Evolutionary conservation across 1,284 basidiomycete species (phyloP).

Genomic region (Kwoniella shivajii): DNA sequence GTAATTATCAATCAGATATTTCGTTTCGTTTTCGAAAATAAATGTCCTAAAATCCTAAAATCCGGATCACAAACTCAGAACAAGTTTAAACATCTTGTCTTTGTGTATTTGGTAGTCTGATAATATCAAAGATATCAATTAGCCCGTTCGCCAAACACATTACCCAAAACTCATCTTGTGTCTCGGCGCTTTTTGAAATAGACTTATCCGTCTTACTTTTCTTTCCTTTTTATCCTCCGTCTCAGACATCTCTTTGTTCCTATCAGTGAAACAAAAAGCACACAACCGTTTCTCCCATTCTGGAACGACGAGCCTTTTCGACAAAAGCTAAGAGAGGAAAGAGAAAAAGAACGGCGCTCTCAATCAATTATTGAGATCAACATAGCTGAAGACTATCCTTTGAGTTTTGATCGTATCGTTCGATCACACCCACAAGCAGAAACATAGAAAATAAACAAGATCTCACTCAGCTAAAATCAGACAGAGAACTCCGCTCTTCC

Average conservation of each 20-base stretch:
- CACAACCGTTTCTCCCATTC: neutral
- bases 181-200: slow-evolving; percentile 1
- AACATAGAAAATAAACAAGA: too few species aligned
- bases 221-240: neutral
- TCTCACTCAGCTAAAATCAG: too few species aligned
- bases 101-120: neutral
- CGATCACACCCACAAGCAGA: too few species aligned
- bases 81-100: neutral
- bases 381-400: too few species aligned
- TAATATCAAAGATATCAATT: neutral
- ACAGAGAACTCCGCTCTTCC: too few species aligned
- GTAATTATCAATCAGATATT: too few species aligned
- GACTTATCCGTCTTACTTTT: neutral
- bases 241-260: neutral
- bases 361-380: too few species aligned
- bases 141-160: too few species aligned
- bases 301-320: neutral
- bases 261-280: neutral
- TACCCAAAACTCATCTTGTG: neutral
- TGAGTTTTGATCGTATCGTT: too few species aligned
- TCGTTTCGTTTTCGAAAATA: neutral
- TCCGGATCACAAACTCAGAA: too few species aligned
- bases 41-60: neutral
- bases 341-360: neutral
- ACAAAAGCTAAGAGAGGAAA: neutral